Percentiles rank a stretch among this genome's conserved stretches.
Evolutionary conservation across 495 filamentous ascomycete genomes (phyloP).

Genomic region (Penicillium macrosclerotiorum): DNA sequence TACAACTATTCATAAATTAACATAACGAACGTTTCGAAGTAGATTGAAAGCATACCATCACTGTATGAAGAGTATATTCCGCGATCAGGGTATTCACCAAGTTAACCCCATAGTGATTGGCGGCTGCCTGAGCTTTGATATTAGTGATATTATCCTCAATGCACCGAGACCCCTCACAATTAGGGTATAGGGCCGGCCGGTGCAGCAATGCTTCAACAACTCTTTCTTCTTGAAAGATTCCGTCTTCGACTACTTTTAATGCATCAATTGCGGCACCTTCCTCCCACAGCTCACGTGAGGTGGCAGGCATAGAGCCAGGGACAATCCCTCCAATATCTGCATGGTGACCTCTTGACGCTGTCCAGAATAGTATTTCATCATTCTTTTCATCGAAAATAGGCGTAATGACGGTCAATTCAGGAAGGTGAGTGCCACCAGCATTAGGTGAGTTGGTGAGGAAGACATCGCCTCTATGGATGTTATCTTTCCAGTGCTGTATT

Average conservation of each 20-base stretch:
- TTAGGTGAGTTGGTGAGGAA: slow-evolving; percentile 95
- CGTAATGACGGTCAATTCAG: slow-evolving; percentile 87
- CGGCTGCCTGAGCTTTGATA: slow-evolving; percentile 91
- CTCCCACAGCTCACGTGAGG: slow-evolving; percentile 88
- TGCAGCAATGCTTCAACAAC: slow-evolving; percentile 79
- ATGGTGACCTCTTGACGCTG: slow-evolving; percentile 91
- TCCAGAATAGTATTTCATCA: slow-evolving; percentile 92
- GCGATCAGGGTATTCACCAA: slow-evolving; percentile 80
- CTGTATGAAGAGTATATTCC: slow-evolving; percentile 87
- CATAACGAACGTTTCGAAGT: too few relatives aligned
- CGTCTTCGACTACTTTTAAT: slow-evolving; percentile 90
- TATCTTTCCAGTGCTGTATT: slow-evolving; percentile 86
- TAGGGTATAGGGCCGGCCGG: slow-evolving; percentile 80
- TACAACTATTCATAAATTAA: too few relatives aligned
- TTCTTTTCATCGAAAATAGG: slow-evolving; percentile 71
- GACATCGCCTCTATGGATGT: slow-evolving; percentile 87
- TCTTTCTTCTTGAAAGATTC: slow-evolving; percentile 82
- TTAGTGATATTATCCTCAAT: slow-evolving; percentile 94
- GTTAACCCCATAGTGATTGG: slow-evolving; percentile 92
- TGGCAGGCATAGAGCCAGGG: slow-evolving; percentile 94
- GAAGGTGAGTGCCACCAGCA: slow-evolving; percentile 83
- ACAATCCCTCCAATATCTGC: slow-evolving; percentile 97
- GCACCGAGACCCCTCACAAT: slow-evolving; percentile 86
- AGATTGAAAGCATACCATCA: too few relatives aligned
- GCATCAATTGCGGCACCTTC: slow-evolving; percentile 93